phyloP scores from a whole-genome alignment of 148 eudicot species.

The Spergularia marina region DNA sequence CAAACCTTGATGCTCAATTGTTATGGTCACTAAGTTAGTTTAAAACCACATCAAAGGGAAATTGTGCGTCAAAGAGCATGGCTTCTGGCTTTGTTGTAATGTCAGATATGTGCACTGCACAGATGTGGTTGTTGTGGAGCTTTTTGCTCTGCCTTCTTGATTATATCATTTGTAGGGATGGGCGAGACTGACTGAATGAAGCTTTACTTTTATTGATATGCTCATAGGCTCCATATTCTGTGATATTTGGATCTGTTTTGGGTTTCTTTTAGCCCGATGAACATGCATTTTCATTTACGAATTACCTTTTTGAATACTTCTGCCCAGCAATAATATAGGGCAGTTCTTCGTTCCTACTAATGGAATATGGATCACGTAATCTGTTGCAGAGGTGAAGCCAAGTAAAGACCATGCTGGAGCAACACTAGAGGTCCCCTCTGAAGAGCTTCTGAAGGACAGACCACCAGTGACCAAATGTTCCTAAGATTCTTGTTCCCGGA shows the following conservation, averaged over 20 bases:
- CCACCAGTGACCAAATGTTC: background rate
- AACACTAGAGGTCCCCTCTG: slow-evolving; percentile 70
- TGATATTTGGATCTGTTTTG: background rate
- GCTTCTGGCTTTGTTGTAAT: too few relatives aligned
- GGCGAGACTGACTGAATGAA: background rate
- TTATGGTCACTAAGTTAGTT: background rate
- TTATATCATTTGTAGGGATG: background rate
- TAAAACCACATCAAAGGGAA: background rate
- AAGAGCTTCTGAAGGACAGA: slow-evolving; percentile 52
- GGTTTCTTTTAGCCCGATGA: background rate
- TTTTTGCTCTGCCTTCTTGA: background rate
- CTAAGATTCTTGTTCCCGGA: background rate
- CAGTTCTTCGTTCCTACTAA: background rate
- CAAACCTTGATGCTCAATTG: too few relatives aligned
- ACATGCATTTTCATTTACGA: background rate
- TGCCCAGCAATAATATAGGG: background rate
- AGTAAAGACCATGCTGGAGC: slow-evolving; percentile 72
- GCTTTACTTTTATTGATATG: background rate
- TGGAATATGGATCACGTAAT: background rate
- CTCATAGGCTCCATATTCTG: background rate
- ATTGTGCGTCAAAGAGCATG: too few relatives aligned
- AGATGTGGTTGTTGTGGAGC: background rate
- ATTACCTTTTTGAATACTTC: background rate
- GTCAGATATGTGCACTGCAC: background rate
- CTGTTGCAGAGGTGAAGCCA: slow-evolving; percentile 59